These are phyloP conservation scores for Aspergillus eucalypticola DNA, from an alignment of 2,329 filamentous ascomycete species.

Conservation along the genomic window DNA sequence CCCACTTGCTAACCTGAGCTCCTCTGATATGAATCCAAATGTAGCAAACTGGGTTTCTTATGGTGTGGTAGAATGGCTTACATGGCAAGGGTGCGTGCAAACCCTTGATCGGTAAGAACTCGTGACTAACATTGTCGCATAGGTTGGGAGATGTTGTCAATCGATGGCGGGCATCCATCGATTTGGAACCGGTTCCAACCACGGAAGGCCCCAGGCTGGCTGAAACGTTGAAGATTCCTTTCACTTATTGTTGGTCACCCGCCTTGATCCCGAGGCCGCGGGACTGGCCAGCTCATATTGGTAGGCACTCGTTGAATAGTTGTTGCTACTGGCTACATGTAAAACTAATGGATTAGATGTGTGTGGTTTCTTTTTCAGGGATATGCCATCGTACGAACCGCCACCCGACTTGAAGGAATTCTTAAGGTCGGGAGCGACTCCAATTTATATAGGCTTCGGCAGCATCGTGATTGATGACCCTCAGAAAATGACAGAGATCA, in stretches of 20 bases:
- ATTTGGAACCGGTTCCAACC: slow-evolving; percentile 42
- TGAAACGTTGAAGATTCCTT: slow-evolving; percentile 41
- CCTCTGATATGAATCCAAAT: slow-evolving; percentile 33
- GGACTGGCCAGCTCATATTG: slow-evolving; percentile 44
- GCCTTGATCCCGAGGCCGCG: slow-evolving; percentile 42
- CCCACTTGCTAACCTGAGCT: slow-evolving; percentile 52
- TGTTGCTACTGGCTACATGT: no score
- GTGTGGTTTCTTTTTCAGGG: slow-evolving; percentile 51
- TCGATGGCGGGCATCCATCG: slow-evolving; percentile 41
- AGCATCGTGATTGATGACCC: slow-evolving; percentile 58
- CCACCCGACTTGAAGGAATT: slow-evolving; percentile 45
- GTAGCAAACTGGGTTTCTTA: slow-evolving; percentile 51
- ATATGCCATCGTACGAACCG: slow-evolving; percentile 41
- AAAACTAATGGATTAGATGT: slow-evolving; percentile 28
- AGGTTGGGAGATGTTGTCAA: slow-evolving; percentile 52
- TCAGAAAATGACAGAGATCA: slow-evolving; percentile 44
- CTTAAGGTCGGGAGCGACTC: slow-evolving; percentile 49
- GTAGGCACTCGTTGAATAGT: slow-evolving; percentile 15
- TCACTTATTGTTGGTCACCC: slow-evolving; percentile 51
- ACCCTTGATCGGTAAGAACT: neutral
- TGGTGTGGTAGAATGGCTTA: slow-evolving; percentile 50
- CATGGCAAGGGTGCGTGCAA: slow-evolving; percentile 50
- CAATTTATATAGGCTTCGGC: slow-evolving; percentile 60
- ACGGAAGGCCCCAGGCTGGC: slow-evolving; percentile 41
- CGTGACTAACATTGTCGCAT: neutral